Evolutionary conservation across 768 basidiomycete species (phyloP), one percentile per base, ranked within the genome.

Genomic region (Pleurotus giganteus): DNA sequence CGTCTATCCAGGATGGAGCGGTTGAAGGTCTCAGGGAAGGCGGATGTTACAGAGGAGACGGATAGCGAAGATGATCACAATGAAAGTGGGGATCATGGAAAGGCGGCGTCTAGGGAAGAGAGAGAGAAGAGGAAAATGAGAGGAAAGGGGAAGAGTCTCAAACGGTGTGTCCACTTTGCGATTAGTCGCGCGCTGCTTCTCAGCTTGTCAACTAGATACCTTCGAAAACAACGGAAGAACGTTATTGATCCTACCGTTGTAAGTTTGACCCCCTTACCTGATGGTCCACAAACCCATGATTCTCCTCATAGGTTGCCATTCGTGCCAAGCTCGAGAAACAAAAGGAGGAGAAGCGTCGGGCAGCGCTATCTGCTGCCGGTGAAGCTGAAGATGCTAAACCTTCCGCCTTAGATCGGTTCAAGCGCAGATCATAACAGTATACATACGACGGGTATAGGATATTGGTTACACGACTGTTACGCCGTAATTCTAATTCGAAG

Each of bases 211-310:
- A 9, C 13, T 47, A 83, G 81, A 43, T 89, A 84, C 68, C 69
- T 97, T 58, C 80, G 91, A 63, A 97, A 94, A 75, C 90, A 96
- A 70, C 84, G 92, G 67, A 94, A 95, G 77, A 97, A 98, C 64
- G 91, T 98, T 45, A 83, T 98, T 58, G 94, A 98, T 66, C 91
- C 92, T 21, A 78, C 80, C 21, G 78, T 81, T 21, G 89, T 88
- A 57, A 53, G 81, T 74, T 12, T 43, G 26, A 7, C 13, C 36
- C 19, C 21, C 34, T 17, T 19, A 15, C n/a, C 34, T 15, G 41
- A 26, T 50, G 51, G 24, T 51, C n/a, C n/a, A 24, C 17, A 36
- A 26, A 17, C 12, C 12, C 44, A 24, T 17, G n/a, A 27, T 23
- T 42, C 13, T 32, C 36, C 24, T 27, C 34, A 17, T 54, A 78